A percentile compares a stretch with the other conserved stretches of the same genome.
Evolutionary conservation across 257 asterid genomes (phyloP).

Genomic region (Leptodermis oblonga): DNA sequence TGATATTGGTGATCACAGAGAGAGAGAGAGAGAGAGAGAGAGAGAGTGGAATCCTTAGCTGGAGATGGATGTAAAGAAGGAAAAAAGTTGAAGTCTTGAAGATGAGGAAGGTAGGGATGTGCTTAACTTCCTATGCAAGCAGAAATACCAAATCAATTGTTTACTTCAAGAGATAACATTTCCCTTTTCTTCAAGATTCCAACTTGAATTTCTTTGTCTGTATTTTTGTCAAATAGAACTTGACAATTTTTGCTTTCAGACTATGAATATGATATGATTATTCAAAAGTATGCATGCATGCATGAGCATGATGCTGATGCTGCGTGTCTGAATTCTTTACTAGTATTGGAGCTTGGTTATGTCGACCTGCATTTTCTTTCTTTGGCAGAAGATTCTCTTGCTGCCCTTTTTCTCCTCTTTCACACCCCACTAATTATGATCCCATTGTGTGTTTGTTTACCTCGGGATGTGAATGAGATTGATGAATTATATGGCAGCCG

Average conservation of each 20-base stretch:
- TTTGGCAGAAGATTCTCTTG: slow-evolving; percentile 20
- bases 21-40: slow-evolving; percentile 21
- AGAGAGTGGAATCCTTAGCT: slow-evolving; percentile 30
- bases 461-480: slow-evolving; percentile 22
- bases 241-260: neutral
- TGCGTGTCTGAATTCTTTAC: neutral
- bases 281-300: neutral
- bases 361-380: too few species aligned
- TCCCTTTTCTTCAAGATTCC: slow-evolving; percentile 25
- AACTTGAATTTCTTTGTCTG: neutral
- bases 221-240: neutral
- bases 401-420: slow-evolving; percentile 4
- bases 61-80: slow-evolving; percentile 27
- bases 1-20: neutral
- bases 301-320: too few species aligned
- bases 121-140: slow-evolving; percentile 64
- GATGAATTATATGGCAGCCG: slow-evolving; percentile 16
- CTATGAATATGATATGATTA: neutral
- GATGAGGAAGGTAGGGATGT: slow-evolving; percentile 20
- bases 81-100: slow-evolving; percentile 14
- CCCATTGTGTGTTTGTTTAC: neutral
- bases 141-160: slow-evolving; percentile 21
- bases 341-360: too few species aligned
- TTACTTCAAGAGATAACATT: slow-evolving; percentile 26
- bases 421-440: neutral